Evolutionary conservation across 768 basidiomycete genomes (phyloP), one percentile per base, ranked within the genome.

Genomic region (Phanerochaete carnosa): DNA sequence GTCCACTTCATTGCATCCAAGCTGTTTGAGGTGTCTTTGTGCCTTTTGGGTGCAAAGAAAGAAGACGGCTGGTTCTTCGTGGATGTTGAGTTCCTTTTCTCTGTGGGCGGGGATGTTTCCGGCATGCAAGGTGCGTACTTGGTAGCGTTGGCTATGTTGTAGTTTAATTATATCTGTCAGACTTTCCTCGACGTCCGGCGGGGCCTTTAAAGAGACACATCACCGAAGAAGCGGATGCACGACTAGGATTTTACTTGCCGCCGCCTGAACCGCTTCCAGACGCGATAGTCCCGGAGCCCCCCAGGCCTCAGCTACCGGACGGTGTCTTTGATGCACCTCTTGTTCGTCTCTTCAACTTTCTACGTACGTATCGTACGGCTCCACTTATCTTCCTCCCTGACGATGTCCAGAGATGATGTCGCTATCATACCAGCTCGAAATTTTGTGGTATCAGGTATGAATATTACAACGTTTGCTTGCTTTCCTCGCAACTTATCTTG

Each of bases 341-440:
- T 2, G 83, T 94, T 8, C 84, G 95, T 45, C 69, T 94, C 7
- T 95, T 83, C 74, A 96, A 95, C 66, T 92, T 96, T 65, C 78
- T 98, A 35, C 94, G 95, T 96, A 72, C 68, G 93, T 72, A 67
- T 3, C 51, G 16, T 25, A 54, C 37, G 46, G 35, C 13, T 32
- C 13, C 28, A 52, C 26, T 19, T 2, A 12, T n/a, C 4, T 30
- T 28, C 59, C 8, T 15, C n/a, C 23, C 59, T 66, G 19, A 62
- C 2, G 3, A 8, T 26, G 51, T 16, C 6, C 63, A 95, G 94
- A 95, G 70, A 89, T 92, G 79, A 91, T 95, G 84, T 92, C 93
- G 1, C 73, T 97, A 60, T 89, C 92, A 1, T 97, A 97, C 73
- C 95, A 96, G 68, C 80, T 98, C 16, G 95, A 95, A 73, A 90